Base-by-base conservation (phyloP, 2,329 filamentous ascomycete species). In the Botrytis fabae region DNA sequence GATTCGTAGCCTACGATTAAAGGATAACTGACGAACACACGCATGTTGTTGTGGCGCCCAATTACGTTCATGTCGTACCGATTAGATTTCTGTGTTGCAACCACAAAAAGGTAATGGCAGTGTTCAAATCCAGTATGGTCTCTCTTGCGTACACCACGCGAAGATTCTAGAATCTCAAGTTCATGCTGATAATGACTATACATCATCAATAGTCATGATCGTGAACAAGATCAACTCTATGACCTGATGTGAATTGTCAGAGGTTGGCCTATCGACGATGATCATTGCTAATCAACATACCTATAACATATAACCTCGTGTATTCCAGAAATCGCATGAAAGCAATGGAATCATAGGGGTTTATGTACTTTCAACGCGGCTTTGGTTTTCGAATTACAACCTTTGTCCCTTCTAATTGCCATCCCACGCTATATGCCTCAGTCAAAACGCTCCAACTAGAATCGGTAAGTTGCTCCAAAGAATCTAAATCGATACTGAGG, bases 371-470 rank as follows among this genome's bases (percentile, higher is more conserved):
- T 82, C 78, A 84, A 76, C 83, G 84, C 44, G 77, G 78, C 78
- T 87, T 89, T 10, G 85, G 83, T 79, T 87, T 89, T 76, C 92
- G 88, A 80, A 98, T 95, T n/a, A 94, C 85, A 46, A 98, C 91
- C 78, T 84, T 92, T 61, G 87, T 86, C 7, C 88, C 91, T 59
- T 93, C 90, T 78, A 93, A 84, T 79, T 94, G 89, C 96, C 96
- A 99, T 0, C 94, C 94, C 1, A 98, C 92, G 4, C 90, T 90
- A 79, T 93, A 90, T 76, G 88, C 85, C 48, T 88, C 86, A 73
- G 83, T 87, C 79, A 98, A 83, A 69, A 89, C 88, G 18, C 89
- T 85, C 94, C 95, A 99, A n/a, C 83, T 85, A 77, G 88, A 85
- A 65, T 89, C 90, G 7, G 92, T 87, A 73, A 89, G 86, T 79